Conservation (phyloP, 2,329 filamentous ascomycete genomes). For the Penicillium nordicum region DNA sequence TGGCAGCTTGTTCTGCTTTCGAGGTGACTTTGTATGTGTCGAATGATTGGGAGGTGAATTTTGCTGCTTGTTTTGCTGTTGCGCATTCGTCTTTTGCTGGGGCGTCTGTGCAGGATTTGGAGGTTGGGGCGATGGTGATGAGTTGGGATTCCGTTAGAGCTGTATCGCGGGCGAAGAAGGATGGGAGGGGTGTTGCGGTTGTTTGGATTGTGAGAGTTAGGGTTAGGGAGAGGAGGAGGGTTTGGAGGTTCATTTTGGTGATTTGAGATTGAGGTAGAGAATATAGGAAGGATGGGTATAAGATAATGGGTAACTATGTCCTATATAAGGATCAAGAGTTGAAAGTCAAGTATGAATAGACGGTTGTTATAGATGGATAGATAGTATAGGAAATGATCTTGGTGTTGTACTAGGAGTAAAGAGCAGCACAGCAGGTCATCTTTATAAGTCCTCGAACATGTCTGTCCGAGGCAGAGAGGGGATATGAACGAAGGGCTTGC, state of each 20-base stretch:
- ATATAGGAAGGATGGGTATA: background rate
- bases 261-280: background rate
- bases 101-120: conserved; percentile 51
- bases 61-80: conserved; percentile 60
- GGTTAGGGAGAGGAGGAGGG: conserved; percentile 13
- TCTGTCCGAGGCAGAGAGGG: background rate
- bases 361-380: background rate
- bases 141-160: conserved; percentile 31
- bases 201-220: conserved; percentile 10
- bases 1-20: conserved; percentile 62
- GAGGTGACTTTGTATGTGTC: conserved; percentile 53
- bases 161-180: background rate
- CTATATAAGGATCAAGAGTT: background rate
- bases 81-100: conserved; percentile 58
- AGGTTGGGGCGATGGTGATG: conserved; percentile 54
- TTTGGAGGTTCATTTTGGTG: conserved; percentile 2
- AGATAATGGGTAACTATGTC: background rate
- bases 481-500: background rate
- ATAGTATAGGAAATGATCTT: background rate
- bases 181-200: conserved; percentile 11
- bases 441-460: conserved; percentile 6
- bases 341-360: background rate
- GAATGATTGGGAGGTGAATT: conserved; percentile 57
- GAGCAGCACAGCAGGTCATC: background rate
- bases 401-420: background rate